Percentiles rank a stretch among this genome's conserved stretches.
Conservation (phyloP, 2,329 filamentous ascomycete species). For the Bretziella fagacearum region DNA sequence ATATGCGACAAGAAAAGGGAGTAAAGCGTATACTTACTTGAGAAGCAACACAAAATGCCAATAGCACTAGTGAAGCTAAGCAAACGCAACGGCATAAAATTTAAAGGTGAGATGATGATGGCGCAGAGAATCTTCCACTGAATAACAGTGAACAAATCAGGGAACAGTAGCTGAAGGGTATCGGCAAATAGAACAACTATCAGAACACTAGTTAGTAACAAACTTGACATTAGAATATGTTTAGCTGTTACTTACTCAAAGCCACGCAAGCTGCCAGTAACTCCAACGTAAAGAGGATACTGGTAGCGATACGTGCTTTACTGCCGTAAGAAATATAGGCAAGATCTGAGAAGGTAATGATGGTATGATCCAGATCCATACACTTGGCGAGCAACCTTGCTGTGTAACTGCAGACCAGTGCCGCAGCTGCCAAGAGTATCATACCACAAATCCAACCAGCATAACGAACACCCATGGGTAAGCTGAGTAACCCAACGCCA, state of each 20-base stretch:
- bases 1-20: background rate
- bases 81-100: constrained; percentile 66
- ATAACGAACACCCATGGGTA: constrained; percentile 76
- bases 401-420: constrained; percentile 66
- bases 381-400: constrained; percentile 73
- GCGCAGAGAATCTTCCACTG: constrained; percentile 80
- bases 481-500: constrained; percentile 71
- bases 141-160: constrained; percentile 44
- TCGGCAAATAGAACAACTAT: constrained; percentile 78
- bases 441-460: constrained; percentile 79
- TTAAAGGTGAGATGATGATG: constrained; percentile 60
- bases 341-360: constrained; percentile 89
- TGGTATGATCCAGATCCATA: constrained; percentile 64
- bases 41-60: constrained; percentile 78
- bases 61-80: constrained; percentile 83
- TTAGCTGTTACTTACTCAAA: constrained; percentile 25
- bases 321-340: constrained; percentile 82
- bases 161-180: constrained; percentile 63
- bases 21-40: constrained; percentile 43
- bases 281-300: constrained; percentile 74
- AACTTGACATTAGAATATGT: background rate
- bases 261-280: constrained; percentile 79
- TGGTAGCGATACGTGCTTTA: constrained; percentile 64
- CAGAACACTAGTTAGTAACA: background rate
- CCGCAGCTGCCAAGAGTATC: constrained; percentile 54